Evolutionary conservation across 495 filamentous ascomycete genomes (phyloP), one percentile per base, ranked within the genome.

Genomic region (Pyronema omphalodes): DNA sequence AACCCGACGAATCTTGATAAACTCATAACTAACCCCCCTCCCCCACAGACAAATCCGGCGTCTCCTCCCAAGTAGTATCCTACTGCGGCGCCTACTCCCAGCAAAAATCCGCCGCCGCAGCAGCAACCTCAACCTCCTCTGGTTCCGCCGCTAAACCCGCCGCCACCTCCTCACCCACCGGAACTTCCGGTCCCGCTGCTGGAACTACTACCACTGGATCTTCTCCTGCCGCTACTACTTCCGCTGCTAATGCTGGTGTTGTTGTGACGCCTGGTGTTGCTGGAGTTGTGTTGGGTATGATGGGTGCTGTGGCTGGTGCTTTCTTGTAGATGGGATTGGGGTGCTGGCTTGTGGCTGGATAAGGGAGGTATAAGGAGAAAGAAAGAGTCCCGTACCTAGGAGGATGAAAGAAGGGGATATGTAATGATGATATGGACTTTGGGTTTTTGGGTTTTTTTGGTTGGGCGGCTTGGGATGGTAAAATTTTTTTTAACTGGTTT

Each of bases 71-170:
- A n/a, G 56, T 59, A 15, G 43, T 54, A 35, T 59, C 62, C 23
- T 69, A 68, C 60, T 71, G 69, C 37, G 56, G 60, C 53, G 69
- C 69, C 3, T 65, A 60, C 17, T 63, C 62, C 8, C 23, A 29
- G 5, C 23, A 29, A 29, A 29, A 29, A 5, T 29, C 23, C 23
- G 23, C 23, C 23, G 23, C 23, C 23, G 23, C 23, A 1, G 66
- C 66, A 11, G 55, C 65, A 37, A 44, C 48, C 36, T 50, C 56
- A 39, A 57, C 54, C 36, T 58, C 55, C 14, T 57, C 55, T 3
- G 43, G 47, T 9, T 34, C 54, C 15, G 41, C 60, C 35, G 57
- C 57, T 19, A 65, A 51, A 1, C 44, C 40, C 17, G 55, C 40
- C 37, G 36, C 46, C 14, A 56, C 53, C 11, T 41, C 40, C n/a